A percentile compares a stretch with the other conserved stretches of the same genome.
phyloP scores from a whole-genome alignment of 257 asterid species.

The Nicotiana noctiflora region DNA sequence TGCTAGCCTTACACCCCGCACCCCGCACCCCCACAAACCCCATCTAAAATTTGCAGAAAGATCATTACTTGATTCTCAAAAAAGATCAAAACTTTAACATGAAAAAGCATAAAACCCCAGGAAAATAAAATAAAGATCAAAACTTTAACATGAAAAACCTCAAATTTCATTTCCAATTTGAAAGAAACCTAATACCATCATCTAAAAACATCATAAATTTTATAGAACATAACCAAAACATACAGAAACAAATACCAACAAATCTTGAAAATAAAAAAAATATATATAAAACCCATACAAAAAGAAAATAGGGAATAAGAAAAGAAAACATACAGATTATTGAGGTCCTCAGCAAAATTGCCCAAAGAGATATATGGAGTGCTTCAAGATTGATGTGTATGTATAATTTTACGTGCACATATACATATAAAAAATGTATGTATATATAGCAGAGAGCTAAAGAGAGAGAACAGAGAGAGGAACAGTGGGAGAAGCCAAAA shows the following conservation, averaged over 20 bases:
- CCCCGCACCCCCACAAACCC: not conserved
- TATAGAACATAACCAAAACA: not conserved
- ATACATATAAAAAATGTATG: not conserved
- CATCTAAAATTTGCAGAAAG: not conserved
- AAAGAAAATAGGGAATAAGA: not conserved
- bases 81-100: not conserved
- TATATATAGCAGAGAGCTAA: not conserved
- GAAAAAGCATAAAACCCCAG: not conserved
- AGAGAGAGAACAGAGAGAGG: not conserved
- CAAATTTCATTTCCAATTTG: not conserved
- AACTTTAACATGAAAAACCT: not conserved
- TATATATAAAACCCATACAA: not conserved
- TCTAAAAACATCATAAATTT: not conserved
- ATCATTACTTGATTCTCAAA: not conserved
- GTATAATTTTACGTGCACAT: not conserved
- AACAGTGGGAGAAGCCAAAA: not conserved
- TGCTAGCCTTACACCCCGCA: not conserved
- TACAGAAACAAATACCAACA: not conserved
- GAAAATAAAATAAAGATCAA: not conserved
- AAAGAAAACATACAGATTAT: not conserved
- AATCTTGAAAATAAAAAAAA: not conserved
- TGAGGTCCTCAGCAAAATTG: not conserved
- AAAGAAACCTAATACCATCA: not conserved
- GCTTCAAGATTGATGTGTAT: not conserved
- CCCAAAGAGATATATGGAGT: not conserved